Evolutionary conservation across 495 filamentous ascomycete species (phyloP).

Genomic region (Viridothelium virens): DNA sequence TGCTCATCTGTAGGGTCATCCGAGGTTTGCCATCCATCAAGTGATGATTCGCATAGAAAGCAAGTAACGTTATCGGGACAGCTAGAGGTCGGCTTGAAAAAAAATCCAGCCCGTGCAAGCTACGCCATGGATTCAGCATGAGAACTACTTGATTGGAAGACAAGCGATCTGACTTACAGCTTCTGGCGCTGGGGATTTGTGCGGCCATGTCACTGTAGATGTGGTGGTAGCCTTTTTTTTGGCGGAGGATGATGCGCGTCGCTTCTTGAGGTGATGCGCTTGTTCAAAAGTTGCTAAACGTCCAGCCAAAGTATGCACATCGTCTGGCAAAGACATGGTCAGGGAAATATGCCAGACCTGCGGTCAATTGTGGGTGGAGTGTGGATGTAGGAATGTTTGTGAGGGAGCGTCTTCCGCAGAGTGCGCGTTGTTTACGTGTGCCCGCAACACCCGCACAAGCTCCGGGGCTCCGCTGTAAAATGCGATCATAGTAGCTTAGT

Average conservation of each 20-base stretch:
- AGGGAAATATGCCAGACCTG: background rate
- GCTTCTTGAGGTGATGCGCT: slow-evolving; percentile 51
- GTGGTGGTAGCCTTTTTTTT: slow-evolving; percentile 43
- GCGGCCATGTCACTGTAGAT: slow-evolving; percentile 66
- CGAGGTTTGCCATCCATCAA: slow-evolving; percentile 82
- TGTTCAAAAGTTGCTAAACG: slow-evolving; percentile 69
- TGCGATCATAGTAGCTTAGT: slow-evolving; percentile 11
- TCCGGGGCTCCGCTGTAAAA: background rate
- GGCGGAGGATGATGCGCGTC: slow-evolving; percentile 53
- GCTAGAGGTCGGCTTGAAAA: slow-evolving; percentile 64
- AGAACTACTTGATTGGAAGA: background rate
- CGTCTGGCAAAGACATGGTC: slow-evolving; percentile 20
- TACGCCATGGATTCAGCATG: slow-evolving; percentile 31
- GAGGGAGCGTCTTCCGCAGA: background rate
- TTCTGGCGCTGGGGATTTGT: slow-evolving; percentile 55
- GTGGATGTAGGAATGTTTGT: background rate
- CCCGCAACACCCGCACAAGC: background rate
- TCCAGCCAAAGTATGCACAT: slow-evolving; percentile 52
- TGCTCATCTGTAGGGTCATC: slow-evolving; percentile 80
- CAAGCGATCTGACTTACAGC: slow-evolving; percentile 45
- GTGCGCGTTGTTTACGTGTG: slow-evolving; percentile 8
- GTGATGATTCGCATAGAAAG: slow-evolving; percentile 67
- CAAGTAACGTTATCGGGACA: slow-evolving; percentile 84
- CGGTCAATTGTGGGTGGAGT: background rate
- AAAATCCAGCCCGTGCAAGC: slow-evolving; percentile 88